Base-by-base conservation (phyloP, 768 basidiomycete genomes). In the Lactarius pseudohatsudake region DNA sequence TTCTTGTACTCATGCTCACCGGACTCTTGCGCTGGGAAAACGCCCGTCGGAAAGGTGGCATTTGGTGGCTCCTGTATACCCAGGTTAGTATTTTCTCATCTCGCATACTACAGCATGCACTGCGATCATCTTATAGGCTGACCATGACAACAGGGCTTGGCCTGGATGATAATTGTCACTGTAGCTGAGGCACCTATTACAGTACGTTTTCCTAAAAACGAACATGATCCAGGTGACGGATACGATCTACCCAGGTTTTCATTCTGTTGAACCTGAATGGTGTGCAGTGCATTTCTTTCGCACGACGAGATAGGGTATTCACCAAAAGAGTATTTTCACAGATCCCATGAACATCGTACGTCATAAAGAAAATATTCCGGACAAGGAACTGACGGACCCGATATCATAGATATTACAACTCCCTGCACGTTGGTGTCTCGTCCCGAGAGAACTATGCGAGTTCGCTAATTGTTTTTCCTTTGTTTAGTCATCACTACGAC, bases 21-120 rank as follows among this genome's bases (percentile, higher is more conserved):
- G 64, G 64, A 6, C 30, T 65, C 22, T 47, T 56, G 18, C 64
- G 64, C 26, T 65, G 64, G 64, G 34, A 47, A 28, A 34, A 38
- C 20, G 22, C 54, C 4, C 64, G 30, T 36, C 8, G 4, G 34
- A n/a, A 5, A 22, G 54, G 59, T 8, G 53, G 59, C 4, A 28
- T 56, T 18, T 65, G 64, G 64, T 16, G 18, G 54, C n/a, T 61
- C 20, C 54, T 65, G 36, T 65, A 38, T 10, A 45, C 47, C 4
- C 58, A 64, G 30, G 58, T 59, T 22, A 45, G 30, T 38, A 16
- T 8, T 56, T 40, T 22, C 11, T 22, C 22, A 7, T n/a, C n/a
- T 47, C n/a, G 10, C 9, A 22, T 22, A 10, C n/a, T 10, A 5
- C 4, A 4, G n/a, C 45, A 47, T 22, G 9, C 45, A 11, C n/a